Base-by-base conservation (phyloP, 2,329 filamentous ascomycete genomes). In the Mariannaea sp. region DNA sequence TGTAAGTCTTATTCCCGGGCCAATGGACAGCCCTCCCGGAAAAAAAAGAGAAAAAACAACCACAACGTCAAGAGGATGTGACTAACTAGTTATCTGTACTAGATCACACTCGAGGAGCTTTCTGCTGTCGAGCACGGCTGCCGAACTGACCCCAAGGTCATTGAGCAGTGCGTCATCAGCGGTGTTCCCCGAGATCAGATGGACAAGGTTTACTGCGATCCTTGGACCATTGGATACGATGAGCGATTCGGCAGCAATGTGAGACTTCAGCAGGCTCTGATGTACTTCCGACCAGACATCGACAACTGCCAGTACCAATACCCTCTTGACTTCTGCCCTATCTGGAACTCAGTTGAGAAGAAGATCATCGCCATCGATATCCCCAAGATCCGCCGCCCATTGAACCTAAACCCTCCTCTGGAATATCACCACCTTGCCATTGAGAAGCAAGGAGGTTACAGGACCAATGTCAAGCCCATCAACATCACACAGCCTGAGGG, bases 151-250 rank as follows among this genome's bases (percentile, higher is more conserved):
- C 84, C 89, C 12, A 89, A 88, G 65, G 91, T 96, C 55, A 94
- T 96, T 61, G 90, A 96, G 73, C 92, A 96, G 72, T 97, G 92
- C 67, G 83, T 82, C 6, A 82, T 96, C 55, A 82, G 91, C 54
- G 92, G 92, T 1, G 90, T 97, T 55, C 83, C 90, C 10, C 80
- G 80, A 51, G 81, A 89, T 61, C 89, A 96, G 56, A 96, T 97
- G 92, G 78, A 94, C 78, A 96, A 96, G 74, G 90, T 97, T 41
- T 96, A 95, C 77, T 96, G 92, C 72, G 92, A 97, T 70, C 91
- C 90, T 9, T 97, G 92, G 92, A 96, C 92, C 1, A 96, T 97
- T 71, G 92, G 92, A 42, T 96, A 91, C 69, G 92, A 97, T 65
- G 90, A 95, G 75, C 87, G 92, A 38, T 94, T 92, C 65, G 92